Base-by-base conservation (phyloP, 805 yeast species). In the Pichia eremophila region DNA sequence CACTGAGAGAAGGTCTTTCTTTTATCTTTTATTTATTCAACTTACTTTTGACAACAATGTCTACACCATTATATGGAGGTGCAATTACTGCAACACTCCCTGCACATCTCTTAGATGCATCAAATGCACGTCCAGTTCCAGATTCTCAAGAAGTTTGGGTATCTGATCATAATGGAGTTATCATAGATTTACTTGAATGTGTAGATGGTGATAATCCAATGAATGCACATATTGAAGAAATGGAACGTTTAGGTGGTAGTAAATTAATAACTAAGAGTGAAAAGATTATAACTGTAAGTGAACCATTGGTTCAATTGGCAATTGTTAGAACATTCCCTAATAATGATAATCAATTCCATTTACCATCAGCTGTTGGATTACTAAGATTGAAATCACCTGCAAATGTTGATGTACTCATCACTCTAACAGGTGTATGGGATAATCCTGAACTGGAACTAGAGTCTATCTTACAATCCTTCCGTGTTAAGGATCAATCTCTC, bases 101-200 rank as follows among this genome's bases (percentile, higher is more conserved):
- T 0, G 48, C 54, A 1, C 76, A 75, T 0, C 71, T 83, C 43
- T 59, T 83, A 2, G 97, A 93, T 63, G 96, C 89, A 0, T 83
- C 95, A 1, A 63, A 70, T 36, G 61, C 90, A 43, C 70, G 99
- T 48, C 86, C 86, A 51, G 78, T 93, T 4, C 98, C 99, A 0
- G 97, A 93, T 58, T 81, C 89, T 1, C 98, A 93, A 61, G 99
- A 91, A 62, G 96, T 91, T 27, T 93, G 76, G 62, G 78, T 90
- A 15, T 58, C 71, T 42, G 63, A 64, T 39, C 55, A 64, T 42
- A 77, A 80, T 53, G 75, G 84, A 17, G 60, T 83, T 10, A 79
- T 84, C n/a, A 58, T 84, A 18, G 93, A 84, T 51, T 61, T 84
- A 15, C 62, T 84, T 52, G 86, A 84, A 54, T 56, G 65, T 27